phyloP scores from a whole-genome alignment of 148 eudicot genomes.

The Chenopodium suecicum region DNA sequence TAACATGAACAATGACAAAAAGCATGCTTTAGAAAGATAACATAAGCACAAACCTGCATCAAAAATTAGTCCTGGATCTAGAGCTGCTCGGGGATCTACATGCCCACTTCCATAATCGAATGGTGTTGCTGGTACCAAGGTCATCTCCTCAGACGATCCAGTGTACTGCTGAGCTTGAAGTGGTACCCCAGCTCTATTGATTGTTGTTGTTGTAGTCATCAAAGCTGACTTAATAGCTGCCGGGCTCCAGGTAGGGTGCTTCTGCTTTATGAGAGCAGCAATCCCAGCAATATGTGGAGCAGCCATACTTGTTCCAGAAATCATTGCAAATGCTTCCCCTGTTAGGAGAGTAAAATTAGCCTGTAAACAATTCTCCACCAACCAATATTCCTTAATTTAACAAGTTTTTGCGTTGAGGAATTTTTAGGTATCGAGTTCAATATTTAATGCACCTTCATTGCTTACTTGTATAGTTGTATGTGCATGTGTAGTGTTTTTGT shows the following conservation, averaged over 20 bases:
- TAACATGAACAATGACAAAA: not conserved
- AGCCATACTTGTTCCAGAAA: slow-evolving; percentile 99
- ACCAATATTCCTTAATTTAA: not conserved
- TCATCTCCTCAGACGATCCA: slow-evolving; percentile 65
- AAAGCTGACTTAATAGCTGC: slow-evolving; percentile 98
- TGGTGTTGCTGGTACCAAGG: slow-evolving; percentile 78
- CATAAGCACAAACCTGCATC: slow-evolving; percentile 71
- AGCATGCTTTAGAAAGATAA: not conserved
- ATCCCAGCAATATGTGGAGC: slow-evolving; percentile 98
- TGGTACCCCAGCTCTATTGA: slow-evolving; percentile 72
- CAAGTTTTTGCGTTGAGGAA: not conserved
- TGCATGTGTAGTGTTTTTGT: not conserved
- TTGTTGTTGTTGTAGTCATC: slow-evolving; percentile 80
- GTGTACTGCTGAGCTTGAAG: slow-evolving; percentile 88
- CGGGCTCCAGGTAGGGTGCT: slow-evolving; percentile 94
- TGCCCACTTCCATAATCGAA: slow-evolving; percentile 98
- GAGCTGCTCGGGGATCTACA: slow-evolving; percentile 87
- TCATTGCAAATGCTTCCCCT: slow-evolving; percentile 98
- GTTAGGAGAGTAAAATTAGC: slow-evolving; percentile 25
- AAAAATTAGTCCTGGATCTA: slow-evolving; percentile 92
- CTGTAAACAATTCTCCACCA: not conserved
- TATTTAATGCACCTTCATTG: not conserved
- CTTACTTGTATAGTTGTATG: not conserved
- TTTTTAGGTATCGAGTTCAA: not conserved
- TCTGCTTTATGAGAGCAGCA: slow-evolving; percentile 94